Conservation (phyloP, 495 filamentous ascomycete species). For the Penicillium longicatenatum region DNA sequence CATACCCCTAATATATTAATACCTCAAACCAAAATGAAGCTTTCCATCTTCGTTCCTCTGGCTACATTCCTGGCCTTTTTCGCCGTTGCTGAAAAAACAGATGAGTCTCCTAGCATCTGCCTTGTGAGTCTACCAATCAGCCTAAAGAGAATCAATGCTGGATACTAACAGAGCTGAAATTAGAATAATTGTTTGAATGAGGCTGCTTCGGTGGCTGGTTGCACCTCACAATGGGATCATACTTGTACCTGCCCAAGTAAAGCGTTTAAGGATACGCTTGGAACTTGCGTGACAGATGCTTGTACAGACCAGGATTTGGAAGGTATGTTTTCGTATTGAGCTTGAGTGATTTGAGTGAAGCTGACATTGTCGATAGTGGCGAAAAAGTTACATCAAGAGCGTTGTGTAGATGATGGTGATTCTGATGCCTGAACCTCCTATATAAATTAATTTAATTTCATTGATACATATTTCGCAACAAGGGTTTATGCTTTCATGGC, state of each 20-base stretch:
- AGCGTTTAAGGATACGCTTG: constrained; percentile 23
- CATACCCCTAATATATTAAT: background rate
- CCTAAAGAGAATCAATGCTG: background rate
- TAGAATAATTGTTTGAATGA: constrained; percentile 23
- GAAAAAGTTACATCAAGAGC: background rate
- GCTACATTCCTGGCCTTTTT: constrained; percentile 27
- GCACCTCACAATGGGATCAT: constrained; percentile 16
- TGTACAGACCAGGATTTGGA: constrained; percentile 18
- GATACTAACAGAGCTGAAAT: background rate
- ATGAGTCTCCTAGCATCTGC: constrained; percentile 16
- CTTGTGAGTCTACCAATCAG: constrained; percentile 17
- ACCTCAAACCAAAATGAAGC: constrained; percentile 26
- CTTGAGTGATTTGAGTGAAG: constrained; percentile 13
- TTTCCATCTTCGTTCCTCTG: constrained; percentile 29
- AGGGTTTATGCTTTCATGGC: background rate
- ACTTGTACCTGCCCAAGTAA: constrained; percentile 23
- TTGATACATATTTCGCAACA: background rate
- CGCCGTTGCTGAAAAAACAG: constrained; percentile 17
- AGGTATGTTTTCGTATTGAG: constrained; percentile 14
- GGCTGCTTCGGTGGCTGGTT: constrained; percentile 20
- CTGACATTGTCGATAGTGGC: constrained; percentile 10
- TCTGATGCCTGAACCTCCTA: background rate
- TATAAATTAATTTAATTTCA: background rate
- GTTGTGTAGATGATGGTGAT: background rate
- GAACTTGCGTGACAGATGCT: constrained; percentile 15